Evolutionary conservation across 371 early-diverging fungal genomes (phyloP).

Genomic region (Enteropsectra breve): DNA sequence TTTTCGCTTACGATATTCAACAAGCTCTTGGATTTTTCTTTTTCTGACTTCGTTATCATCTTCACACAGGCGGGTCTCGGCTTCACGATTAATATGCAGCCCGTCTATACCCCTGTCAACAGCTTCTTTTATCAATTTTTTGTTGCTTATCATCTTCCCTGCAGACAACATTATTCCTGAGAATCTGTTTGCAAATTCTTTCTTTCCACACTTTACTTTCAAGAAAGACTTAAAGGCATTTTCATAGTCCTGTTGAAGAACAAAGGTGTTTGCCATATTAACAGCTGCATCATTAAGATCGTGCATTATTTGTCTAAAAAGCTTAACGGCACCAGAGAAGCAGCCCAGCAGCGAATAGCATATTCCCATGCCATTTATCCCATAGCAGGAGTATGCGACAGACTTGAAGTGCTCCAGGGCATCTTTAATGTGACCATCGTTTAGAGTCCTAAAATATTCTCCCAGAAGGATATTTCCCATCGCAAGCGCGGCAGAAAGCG

Average conservation of each 20-base stretch:
- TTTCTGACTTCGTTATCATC: constrained; percentile 3
- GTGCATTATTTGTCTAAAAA: constrained; percentile 12
- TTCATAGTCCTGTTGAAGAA: constrained; percentile 16
- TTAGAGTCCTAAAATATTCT: neutral
- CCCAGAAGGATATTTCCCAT: neutral
- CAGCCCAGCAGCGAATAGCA: constrained; percentile 14
- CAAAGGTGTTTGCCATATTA: constrained; percentile 19
- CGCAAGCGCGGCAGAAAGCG: neutral
- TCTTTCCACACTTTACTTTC: constrained; percentile 6
- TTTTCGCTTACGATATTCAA: constrained; percentile 30
- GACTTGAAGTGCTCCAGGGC: constrained; percentile 8
- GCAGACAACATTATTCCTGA: neutral
- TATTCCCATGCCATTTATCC: constrained; percentile 34
- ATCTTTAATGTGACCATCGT: neutral
- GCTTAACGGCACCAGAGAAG: constrained; percentile 9
- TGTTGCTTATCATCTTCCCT: neutral
- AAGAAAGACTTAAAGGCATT: constrained; percentile 23
- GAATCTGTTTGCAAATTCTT: neutral
- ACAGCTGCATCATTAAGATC: constrained; percentile 26
- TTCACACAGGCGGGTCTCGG: constrained; percentile 2
- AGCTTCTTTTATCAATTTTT: neutral
- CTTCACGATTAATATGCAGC: neutral
- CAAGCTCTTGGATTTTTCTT: constrained; percentile 28
- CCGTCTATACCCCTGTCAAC: neutral
- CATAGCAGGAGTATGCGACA: constrained; percentile 3